phyloP scores from a whole-genome alignment of 192 early-diverging fungal genomes.

The Gigaspora rosea region DNA sequence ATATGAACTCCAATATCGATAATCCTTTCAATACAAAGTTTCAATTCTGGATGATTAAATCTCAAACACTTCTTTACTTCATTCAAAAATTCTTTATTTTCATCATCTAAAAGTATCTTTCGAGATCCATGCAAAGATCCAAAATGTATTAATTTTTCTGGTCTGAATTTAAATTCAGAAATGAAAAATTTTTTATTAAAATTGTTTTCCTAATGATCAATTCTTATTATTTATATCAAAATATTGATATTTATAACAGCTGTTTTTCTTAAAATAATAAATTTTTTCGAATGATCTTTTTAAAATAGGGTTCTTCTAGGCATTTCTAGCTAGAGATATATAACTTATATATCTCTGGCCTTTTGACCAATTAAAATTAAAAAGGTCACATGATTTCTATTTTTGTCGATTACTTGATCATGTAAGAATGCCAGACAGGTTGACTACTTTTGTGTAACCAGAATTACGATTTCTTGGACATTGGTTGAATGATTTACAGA shows the following conservation, averaged over 20 bases:
- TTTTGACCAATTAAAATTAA: too few relatives aligned
- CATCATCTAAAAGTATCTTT: not conserved
- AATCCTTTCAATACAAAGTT: not conserved
- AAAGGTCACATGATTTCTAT: too few relatives aligned
- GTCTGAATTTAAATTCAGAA: not conserved
- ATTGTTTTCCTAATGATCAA: too few relatives aligned
- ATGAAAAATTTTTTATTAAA: not conserved
- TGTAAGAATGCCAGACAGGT: too few relatives aligned
- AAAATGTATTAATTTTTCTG: not conserved
- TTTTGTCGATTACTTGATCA: too few relatives aligned
- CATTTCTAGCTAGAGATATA: too few relatives aligned
- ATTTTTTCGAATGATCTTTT: not conserved
- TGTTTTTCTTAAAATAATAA: not conserved
- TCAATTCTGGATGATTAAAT: not conserved
- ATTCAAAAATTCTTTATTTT: not conserved
- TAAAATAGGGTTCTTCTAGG: too few relatives aligned
- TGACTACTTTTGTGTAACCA: too few relatives aligned
- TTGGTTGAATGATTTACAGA: too few relatives aligned
- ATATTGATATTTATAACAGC: not conserved
- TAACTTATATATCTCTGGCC: too few relatives aligned
- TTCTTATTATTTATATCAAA: not conserved
- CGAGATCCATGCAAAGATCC: too few relatives aligned
- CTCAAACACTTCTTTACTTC: not conserved
- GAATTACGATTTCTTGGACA: too few relatives aligned
- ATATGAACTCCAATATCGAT: conserved; percentile 8